Conservation (phyloP, 1,284 basidiomycete species). For the Naganishia liquefaciens region DNA sequence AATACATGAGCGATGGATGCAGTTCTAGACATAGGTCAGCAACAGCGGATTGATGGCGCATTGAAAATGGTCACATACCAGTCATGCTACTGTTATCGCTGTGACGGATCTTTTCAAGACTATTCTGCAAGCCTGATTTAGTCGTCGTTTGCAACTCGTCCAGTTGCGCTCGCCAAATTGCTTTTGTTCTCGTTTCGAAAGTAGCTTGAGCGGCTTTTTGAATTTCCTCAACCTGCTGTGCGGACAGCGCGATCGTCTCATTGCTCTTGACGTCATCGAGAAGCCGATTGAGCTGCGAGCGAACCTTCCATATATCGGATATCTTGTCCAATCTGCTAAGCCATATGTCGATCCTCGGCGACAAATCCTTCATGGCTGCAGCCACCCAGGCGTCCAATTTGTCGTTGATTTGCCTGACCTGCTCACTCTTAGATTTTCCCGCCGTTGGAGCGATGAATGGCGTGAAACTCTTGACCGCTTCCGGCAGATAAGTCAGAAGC, state of each 20-base stretch:
- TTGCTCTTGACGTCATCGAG: constrained; percentile 31
- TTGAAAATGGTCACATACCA: constrained; percentile 32
- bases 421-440: constrained; percentile 56
- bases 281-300: constrained; percentile 35
- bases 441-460: constrained; percentile 38
- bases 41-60: too few relatives aligned
- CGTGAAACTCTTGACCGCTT: constrained; percentile 48
- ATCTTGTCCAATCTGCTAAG: constrained; percentile 43
- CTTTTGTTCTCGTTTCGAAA: constrained; percentile 46
- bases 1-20: constrained; percentile 45
- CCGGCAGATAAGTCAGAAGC: constrained; percentile 50
- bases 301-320: constrained; percentile 48
- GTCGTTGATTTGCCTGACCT: constrained; percentile 41
- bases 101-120: constrained; percentile 37
- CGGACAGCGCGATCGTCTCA: constrained; percentile 18
- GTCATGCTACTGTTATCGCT: constrained; percentile 33
- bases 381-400: constrained; percentile 46
- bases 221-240: constrained; percentile 24
- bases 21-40: constrained; percentile 36
- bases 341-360: constrained; percentile 43
- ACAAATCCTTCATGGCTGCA: constrained; percentile 38
- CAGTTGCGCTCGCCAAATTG: constrained; percentile 48
- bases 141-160: constrained; percentile 38
- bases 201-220: constrained; percentile 38
- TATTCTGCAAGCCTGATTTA: constrained; percentile 35